A percentile compares a stretch with the other conserved stretches of the same genome.
Conservation (phyloP, 495 filamentous ascomycete genomes). For the Platismatia glauca region DNA sequence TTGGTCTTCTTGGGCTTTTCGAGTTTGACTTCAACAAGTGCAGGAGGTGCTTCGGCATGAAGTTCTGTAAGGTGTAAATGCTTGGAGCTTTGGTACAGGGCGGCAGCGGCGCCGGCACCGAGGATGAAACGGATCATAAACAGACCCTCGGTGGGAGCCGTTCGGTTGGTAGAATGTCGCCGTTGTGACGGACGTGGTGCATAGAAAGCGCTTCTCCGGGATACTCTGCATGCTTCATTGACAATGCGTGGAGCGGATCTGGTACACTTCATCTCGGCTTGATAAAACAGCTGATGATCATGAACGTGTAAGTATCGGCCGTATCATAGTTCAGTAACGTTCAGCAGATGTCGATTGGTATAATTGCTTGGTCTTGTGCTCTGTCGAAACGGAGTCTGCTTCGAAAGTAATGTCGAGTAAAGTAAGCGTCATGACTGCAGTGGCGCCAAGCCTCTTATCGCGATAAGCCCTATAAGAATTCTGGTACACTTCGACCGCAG, state of each 20-base stretch:
- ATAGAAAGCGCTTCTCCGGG: slow-evolving; percentile 2
- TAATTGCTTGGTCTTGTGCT: neutral
- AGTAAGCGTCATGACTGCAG: neutral
- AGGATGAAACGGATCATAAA: slow-evolving; percentile 5
- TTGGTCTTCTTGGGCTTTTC: slow-evolving; percentile 48
- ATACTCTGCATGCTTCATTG: slow-evolving; percentile 10
- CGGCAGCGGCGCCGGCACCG: slow-evolving; percentile 11
- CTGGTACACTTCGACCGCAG: neutral
- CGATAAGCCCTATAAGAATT: slow-evolving; percentile 10
- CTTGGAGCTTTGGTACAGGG: slow-evolving; percentile 14
- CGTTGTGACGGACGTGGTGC: slow-evolving; percentile 8
- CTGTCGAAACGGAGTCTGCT: neutral
- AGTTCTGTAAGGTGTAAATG: slow-evolving; percentile 21
- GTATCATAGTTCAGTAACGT: neutral
- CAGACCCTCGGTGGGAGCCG: neutral
- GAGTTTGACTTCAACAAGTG: slow-evolving; percentile 44
- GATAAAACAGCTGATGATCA: neutral
- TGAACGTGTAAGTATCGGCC: too few relatives aligned
- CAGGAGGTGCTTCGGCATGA: slow-evolving; percentile 41
- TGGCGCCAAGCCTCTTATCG: neutral
- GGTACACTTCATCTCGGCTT: slow-evolving; percentile 8
- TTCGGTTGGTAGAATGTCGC: slow-evolving; percentile 3
- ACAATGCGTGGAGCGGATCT: slow-evolving; percentile 1
- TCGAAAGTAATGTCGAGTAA: too few relatives aligned
- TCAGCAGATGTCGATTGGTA: neutral